These are phyloP conservation scores for Aristolochia californica DNA, from an alignment of 164 flowering plant genomes.

Conservation along the genomic window DNA sequence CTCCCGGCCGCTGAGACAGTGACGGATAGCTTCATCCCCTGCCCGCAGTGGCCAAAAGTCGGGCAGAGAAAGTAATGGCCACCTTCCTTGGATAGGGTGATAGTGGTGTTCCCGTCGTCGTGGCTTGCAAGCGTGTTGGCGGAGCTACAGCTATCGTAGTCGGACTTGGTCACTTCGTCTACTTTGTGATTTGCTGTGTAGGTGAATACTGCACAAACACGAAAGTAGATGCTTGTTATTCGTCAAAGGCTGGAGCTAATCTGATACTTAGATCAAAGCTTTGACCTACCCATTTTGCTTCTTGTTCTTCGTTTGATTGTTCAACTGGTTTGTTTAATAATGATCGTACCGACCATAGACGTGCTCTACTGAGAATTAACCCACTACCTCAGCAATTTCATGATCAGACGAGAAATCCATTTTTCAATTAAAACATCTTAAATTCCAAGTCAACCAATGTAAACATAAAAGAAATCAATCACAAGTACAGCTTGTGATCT, in stretches of 20 bases:
- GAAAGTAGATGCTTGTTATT: too few species aligned
- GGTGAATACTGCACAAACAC: conserved; percentile 9
- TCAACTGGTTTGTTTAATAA: not conserved
- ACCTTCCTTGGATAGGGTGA: conserved; percentile 8
- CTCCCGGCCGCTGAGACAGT: not conserved
- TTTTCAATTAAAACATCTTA: too few species aligned
- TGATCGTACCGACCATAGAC: not conserved
- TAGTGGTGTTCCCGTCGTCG: conserved; percentile 5
- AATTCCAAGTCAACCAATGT: too few species aligned
- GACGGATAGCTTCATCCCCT: conserved; percentile 18
- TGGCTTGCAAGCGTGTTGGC: conserved; percentile 7
- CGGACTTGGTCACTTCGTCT: conserved; percentile 8
- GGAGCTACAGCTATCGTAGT: conserved; percentile 13
- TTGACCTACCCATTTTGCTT: too few species aligned
- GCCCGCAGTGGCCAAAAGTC: conserved; percentile 10
- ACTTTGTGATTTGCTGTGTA: conserved; percentile 9
- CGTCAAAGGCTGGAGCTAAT: too few species aligned
- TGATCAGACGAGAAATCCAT: not conserved
- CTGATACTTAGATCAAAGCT: too few species aligned
- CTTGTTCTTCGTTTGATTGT: not conserved
- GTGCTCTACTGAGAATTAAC: not conserved
- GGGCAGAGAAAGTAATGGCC: conserved; percentile 13
- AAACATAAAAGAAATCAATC: too few species aligned
- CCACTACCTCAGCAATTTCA: not conserved
- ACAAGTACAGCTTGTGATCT: too few species aligned